Percentiles rank a stretch among this genome's conserved stretches.
phyloP scores from a whole-genome alignment of 169 alveolate genomes.

The Toxoplasma gondii region DNA sequence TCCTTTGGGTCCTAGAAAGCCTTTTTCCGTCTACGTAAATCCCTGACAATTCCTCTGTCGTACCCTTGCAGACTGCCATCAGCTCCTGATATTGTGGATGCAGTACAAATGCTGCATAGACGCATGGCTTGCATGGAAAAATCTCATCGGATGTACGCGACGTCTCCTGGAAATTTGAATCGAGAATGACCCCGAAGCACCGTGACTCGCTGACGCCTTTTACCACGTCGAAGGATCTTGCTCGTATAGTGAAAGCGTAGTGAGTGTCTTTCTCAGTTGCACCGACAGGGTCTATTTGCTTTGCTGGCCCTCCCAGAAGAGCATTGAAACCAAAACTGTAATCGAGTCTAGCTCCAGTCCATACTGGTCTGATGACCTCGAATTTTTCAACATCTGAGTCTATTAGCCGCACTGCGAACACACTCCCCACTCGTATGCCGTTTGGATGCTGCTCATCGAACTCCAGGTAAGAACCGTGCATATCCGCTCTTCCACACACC shows the following conservation, averaged over 20 bases:
- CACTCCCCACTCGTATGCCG: slow-evolving; percentile 13
- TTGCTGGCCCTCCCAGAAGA: background rate
- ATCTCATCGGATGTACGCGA: background rate
- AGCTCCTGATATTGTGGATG: slow-evolving; percentile 23
- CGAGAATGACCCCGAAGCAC: background rate
- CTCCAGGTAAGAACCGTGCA: slow-evolving; percentile 29
- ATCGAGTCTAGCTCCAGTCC: background rate
- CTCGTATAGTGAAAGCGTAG: background rate
- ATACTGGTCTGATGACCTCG: background rate
- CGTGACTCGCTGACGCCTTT: background rate
- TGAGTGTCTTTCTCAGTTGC: background rate
- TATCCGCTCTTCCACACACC: slow-evolving; percentile 19
- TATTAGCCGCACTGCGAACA: slow-evolving; percentile 1
- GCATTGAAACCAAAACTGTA: slow-evolving; percentile 28
- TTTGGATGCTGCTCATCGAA: slow-evolving; percentile 34
- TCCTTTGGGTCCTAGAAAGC: background rate
- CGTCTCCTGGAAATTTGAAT: background rate
- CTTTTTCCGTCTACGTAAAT: background rate
- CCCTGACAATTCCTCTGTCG: background rate
- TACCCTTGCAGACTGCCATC: background rate
- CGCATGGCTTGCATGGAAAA: slow-evolving; percentile 24
- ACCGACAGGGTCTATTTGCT: background rate
- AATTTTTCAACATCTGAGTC: background rate
- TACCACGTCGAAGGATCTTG: background rate
- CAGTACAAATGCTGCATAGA: background rate